Conservation (phyloP, 768 basidiomycete species). For the Agrocybe pediades region DNA sequence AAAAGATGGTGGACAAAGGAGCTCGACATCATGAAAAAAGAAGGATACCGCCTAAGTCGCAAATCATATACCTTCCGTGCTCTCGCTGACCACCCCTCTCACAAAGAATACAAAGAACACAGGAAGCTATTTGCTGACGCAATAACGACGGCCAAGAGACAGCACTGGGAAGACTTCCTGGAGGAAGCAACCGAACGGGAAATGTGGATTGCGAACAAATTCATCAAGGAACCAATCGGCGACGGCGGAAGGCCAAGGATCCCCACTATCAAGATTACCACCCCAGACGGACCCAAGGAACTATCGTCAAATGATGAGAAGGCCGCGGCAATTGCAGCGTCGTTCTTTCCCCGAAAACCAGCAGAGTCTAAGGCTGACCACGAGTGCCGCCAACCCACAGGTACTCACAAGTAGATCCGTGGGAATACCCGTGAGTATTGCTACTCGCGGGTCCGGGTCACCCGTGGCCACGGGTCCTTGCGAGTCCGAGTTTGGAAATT, state of each 20-base stretch:
- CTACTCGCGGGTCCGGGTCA: too few relatives aligned
- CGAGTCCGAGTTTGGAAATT: too few relatives aligned
- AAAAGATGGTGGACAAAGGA: not conserved
- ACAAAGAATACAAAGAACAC: not conserved
- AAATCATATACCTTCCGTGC: not conserved
- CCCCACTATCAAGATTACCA: slow-evolving; percentile 14
- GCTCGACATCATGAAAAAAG: not conserved
- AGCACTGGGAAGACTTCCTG: slow-evolving; percentile 29
- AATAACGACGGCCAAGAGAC: slow-evolving; percentile 19
- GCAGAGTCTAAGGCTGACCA: not conserved
- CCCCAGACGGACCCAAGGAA: not conserved
- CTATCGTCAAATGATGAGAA: slow-evolving; percentile 11
- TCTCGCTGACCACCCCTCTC: not conserved
- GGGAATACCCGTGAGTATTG: too few relatives aligned
- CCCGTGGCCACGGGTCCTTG: too few relatives aligned
- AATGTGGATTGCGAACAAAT: slow-evolving; percentile 22
- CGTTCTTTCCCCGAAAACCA: slow-evolving; percentile 20
- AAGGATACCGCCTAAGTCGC: not conserved
- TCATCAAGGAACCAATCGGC: slow-evolving; percentile 9
- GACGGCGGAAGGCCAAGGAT: slow-evolving; percentile 26
- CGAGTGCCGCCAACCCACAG: too few relatives aligned
- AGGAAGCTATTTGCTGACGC: slow-evolving; percentile 17
- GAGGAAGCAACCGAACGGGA: slow-evolving; percentile 11
- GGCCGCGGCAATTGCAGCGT: slow-evolving; percentile 1
- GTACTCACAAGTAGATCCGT: too few relatives aligned